Evolutionary conservation across 2,329 filamentous ascomycete species (phyloP).

Genomic region (Aspergillus pseudoterreus): DNA sequence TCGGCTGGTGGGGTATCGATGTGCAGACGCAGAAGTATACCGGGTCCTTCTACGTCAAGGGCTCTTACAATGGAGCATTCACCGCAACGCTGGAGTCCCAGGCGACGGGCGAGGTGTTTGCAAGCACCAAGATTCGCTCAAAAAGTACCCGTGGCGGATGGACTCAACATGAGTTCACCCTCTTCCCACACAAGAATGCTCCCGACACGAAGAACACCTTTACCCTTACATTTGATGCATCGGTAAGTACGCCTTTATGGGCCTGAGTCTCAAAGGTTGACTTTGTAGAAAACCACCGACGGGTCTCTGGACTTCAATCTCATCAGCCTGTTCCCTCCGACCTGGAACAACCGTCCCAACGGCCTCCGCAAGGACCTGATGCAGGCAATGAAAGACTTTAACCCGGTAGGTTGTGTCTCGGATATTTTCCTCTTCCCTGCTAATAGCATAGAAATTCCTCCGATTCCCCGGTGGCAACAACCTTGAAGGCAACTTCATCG

Average conservation of each 20-base stretch:
- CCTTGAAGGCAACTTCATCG: slow-evolving; percentile 39
- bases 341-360: slow-evolving; percentile 51
- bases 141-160: slow-evolving; percentile 35
- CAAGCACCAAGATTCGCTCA: slow-evolving; percentile 27
- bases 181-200: slow-evolving; percentile 17
- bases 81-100: slow-evolving; percentile 37
- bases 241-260: slow-evolving; percentile 14
- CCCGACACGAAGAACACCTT: slow-evolving; percentile 49
- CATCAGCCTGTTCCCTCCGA: slow-evolving; percentile 53
- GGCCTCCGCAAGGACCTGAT: slow-evolving; percentile 50
- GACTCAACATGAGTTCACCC: slow-evolving; percentile 39
- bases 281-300: slow-evolving; percentile 29
- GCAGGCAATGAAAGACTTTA: slow-evolving; percentile 33
- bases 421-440: not conserved
- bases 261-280: not conserved
- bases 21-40: slow-evolving; percentile 47
- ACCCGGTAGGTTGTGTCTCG: slow-evolving; percentile 14
- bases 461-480: slow-evolving; percentile 53
- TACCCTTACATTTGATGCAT: slow-evolving; percentile 47
- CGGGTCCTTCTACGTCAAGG: slow-evolving; percentile 49
- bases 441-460: slow-evolving; percentile 39
- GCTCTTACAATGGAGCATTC: slow-evolving; percentile 31
- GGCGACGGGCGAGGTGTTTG: slow-evolving; percentile 37
- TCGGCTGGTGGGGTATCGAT: slow-evolving; percentile 52
- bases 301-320: slow-evolving; percentile 50